Evolutionary conservation across 2,329 filamentous ascomycete genomes (phyloP), one percentile per base, ranked within the genome.

Genomic region (Rutstroemia sydowiana): DNA sequence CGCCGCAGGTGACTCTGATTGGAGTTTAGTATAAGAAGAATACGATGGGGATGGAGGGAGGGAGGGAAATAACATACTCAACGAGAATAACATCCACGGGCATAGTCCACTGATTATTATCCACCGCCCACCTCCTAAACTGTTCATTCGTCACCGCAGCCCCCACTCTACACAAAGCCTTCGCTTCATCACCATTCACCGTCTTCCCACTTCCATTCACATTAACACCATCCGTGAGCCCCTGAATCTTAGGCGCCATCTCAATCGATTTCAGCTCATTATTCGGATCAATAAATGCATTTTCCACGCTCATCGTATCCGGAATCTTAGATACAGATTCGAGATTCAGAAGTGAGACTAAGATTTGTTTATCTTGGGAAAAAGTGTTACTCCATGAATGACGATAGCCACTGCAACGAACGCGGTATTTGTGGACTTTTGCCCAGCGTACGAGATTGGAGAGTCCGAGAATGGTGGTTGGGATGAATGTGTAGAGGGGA

Each of bases 51-150:
- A 1, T 28, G 16, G 5, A 44, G 3, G 55, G 30, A 23, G 11
- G 3, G 7, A 32, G 3, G 16, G 3, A 31, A 18, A 18, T 3
- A 13, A 55, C 61, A 50, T 54, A 66, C 60, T 75, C 73, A 5
- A 74, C 73, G 52, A 75, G 67, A 53, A 75, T 72, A 20, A 73
- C 70, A 57, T 76, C 72, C 16, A 73, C 62, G 1, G 73, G 71
- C 18, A 75, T 58, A 0, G 70, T 66, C 66, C 70, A 71, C 16
- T 68, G 65, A 20, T 70, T 65, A 45, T 69, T 67, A 2, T 63
- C 59, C 43, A 74, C 64, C 18, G 70, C 67, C 73, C 72, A 76
- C 26, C 70, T 64, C 20, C 73, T 63, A 36, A 76, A 68, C 34
- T 72, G 68, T 57, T 76, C 72, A 55, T 73, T 73, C 1, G 73